Conservation (phyloP, 192 early-diverging fungal species). For the Backusella mclennaniae region DNA sequence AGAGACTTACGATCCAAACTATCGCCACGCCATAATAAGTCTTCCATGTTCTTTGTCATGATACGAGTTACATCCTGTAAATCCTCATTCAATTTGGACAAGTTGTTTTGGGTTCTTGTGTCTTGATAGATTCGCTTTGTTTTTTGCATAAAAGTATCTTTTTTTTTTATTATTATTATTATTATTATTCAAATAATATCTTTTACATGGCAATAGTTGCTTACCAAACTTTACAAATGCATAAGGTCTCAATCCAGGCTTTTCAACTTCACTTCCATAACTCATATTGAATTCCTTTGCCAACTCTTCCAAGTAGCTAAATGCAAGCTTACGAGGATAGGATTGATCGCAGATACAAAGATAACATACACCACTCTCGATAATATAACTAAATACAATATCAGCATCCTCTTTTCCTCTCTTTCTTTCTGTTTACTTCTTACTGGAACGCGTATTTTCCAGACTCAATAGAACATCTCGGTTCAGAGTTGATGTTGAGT, state of each 20-base stretch:
- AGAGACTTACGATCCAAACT: constrained; percentile 64
- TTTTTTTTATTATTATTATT: background rate
- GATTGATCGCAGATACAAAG: constrained; percentile 91
- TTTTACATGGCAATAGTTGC: background rate
- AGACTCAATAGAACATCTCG: constrained; percentile 92
- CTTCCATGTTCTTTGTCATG: constrained; percentile 98
- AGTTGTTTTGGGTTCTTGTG: constrained; percentile 86
- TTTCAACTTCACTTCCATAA: constrained; percentile 88
- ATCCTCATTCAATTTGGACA: constrained; percentile 94
- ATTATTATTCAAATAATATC: background rate
- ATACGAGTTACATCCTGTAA: constrained; percentile 95
- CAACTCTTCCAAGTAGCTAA: constrained; percentile 93
- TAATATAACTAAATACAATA: constrained; percentile 70
- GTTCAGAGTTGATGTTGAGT: constrained; percentile 82
- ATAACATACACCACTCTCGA: constrained; percentile 92
- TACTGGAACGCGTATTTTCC: constrained; percentile 89
- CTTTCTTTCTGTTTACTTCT: constrained; percentile 18
- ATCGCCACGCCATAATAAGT: constrained; percentile 89
- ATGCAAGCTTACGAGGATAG: constrained; percentile 91
- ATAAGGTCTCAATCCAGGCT: constrained; percentile 84
- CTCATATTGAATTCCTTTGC: constrained; percentile 91
- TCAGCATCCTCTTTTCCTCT: background rate
- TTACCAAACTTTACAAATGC: constrained; percentile 96
- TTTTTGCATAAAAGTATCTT: constrained; percentile 98
- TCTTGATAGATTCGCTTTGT: constrained; percentile 96